Conservation (phyloP, 768 basidiomycete species). For the Dendrothele bispora region DNA sequence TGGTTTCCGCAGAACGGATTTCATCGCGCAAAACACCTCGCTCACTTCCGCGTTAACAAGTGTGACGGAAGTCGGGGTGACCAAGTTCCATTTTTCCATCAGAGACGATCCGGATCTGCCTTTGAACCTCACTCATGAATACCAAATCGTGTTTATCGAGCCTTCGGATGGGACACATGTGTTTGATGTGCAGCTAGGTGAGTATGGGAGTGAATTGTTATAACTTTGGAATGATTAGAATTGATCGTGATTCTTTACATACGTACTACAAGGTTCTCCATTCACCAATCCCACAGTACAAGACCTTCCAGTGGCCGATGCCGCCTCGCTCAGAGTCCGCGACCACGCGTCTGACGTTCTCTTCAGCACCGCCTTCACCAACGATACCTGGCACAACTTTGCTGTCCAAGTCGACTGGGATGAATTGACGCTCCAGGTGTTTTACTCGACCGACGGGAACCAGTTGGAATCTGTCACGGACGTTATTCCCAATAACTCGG, state of each 20-base stretch:
- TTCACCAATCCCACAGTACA: conserved; percentile 52
- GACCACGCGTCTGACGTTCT: conserved; percentile 52
- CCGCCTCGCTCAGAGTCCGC: conserved; percentile 53
- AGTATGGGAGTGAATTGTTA: conserved; percentile 5
- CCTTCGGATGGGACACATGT: conserved; percentile 59
- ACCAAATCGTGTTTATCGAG: conserved; percentile 65
- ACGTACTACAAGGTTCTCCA: conserved; percentile 45
- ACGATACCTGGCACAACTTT: conserved; percentile 57
- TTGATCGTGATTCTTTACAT: not conserved
- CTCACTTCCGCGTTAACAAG: conserved; percentile 36
- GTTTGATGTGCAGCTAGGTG: conserved; percentile 60
- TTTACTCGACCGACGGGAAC: conserved; percentile 45
- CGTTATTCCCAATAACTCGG: conserved; percentile 40
- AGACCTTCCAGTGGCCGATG: conserved; percentile 39
- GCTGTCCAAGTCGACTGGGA: conserved; percentile 59
- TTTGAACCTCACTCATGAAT: conserved; percentile 57
- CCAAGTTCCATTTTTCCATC: conserved; percentile 53
- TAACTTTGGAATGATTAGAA: not conserved
- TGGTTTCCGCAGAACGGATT: conserved; percentile 60
- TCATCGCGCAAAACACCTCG: conserved; percentile 49
- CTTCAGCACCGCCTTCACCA: conserved; percentile 47
- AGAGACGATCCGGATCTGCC: conserved; percentile 36
- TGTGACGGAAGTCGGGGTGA: conserved; percentile 41
- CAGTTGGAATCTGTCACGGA: conserved; percentile 43
- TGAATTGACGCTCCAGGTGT: conserved; percentile 45